phyloP scores from a whole-genome alignment of 2,329 filamentous ascomycete species.

The Microdochium paspali region DNA sequence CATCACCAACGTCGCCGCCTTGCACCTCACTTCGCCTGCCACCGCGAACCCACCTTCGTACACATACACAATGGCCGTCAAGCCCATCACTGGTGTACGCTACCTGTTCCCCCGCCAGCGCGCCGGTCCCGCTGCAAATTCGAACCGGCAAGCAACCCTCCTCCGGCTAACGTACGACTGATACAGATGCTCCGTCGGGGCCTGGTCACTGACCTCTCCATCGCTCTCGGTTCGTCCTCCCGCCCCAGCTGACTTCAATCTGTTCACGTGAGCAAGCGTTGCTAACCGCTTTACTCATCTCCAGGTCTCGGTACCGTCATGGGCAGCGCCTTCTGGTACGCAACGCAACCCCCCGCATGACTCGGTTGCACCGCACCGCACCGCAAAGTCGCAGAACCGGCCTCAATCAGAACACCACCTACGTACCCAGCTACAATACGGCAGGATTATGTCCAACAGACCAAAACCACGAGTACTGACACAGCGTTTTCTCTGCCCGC shows the following conservation, averaged over 20 bases:
- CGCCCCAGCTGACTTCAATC: background rate
- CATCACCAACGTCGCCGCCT: conserved; percentile 1
- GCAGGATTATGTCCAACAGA: background rate
- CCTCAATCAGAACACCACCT: too few relatives aligned
- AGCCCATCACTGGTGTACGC: conserved; percentile 52
- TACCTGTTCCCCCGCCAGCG: conserved; percentile 7
- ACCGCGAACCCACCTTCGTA: conserved; percentile 4
- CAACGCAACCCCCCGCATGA: conserved; percentile 1
- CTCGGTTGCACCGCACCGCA: background rate
- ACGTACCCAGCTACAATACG: too few relatives aligned
- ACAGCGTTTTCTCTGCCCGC: conserved; percentile 1
- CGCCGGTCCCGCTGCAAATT: conserved; percentile 2
- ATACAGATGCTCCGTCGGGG: conserved; percentile 49
- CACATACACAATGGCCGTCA: conserved; percentile 39
- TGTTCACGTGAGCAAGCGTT: background rate
- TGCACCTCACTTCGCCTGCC: conserved; percentile 2
- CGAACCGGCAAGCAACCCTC: too few relatives aligned
- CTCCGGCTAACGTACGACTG: conserved; percentile 21
- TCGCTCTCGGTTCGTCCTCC: conserved; percentile 42
- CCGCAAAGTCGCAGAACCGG: too few relatives aligned
- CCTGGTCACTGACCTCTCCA: conserved; percentile 45
- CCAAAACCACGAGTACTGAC: conserved; percentile 2
- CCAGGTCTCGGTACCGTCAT: conserved; percentile 44
- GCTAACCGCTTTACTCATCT: background rate
- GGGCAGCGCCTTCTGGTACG: conserved; percentile 50